phyloP scores from a whole-genome alignment of 2,329 filamentous ascomycete genomes.

The Laburnicola sp. region DNA sequence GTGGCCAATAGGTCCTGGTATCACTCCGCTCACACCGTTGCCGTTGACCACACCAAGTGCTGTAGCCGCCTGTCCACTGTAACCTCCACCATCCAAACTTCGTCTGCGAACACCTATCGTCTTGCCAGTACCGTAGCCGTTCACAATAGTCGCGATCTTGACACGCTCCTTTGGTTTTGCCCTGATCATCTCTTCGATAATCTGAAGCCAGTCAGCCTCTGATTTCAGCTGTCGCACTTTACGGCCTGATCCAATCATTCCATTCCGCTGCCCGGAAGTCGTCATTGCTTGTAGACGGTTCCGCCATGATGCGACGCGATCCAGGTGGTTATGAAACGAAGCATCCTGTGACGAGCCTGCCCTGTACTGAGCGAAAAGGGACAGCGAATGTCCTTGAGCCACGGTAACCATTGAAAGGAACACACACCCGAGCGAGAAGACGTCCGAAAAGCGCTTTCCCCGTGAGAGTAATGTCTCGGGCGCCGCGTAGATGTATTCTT shows the following conservation, averaged over 20 bases:
- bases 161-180: constrained; percentile 39
- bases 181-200: constrained; percentile 43
- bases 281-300: constrained; percentile 37
- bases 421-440: constrained; percentile 47
- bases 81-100: constrained; percentile 42
- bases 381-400: constrained; percentile 40
- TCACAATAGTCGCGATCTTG: constrained; percentile 39
- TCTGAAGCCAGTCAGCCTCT: constrained; percentile 40
- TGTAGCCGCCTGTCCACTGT: constrained; percentile 34
- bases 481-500: constrained; percentile 44
- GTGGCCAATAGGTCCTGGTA: constrained; percentile 3
- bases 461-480: constrained; percentile 44
- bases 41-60: constrained; percentile 20
- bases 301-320: constrained; percentile 41
- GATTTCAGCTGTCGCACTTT: constrained; percentile 38
- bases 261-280: constrained; percentile 35
- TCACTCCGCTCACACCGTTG: constrained; percentile 6
- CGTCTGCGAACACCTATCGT: constrained; percentile 32
- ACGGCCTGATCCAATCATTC: constrained; percentile 33
- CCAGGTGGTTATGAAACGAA: constrained; percentile 46
- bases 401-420: constrained; percentile 47
- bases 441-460: constrained; percentile 43
- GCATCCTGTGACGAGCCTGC: constrained; percentile 40
- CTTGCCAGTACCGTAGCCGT: constrained; percentile 34
- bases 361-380: constrained; percentile 40